phyloP scores from a whole-genome alignment of 108 stramenopile species.

The Schizochytrium sp. region DNA sequence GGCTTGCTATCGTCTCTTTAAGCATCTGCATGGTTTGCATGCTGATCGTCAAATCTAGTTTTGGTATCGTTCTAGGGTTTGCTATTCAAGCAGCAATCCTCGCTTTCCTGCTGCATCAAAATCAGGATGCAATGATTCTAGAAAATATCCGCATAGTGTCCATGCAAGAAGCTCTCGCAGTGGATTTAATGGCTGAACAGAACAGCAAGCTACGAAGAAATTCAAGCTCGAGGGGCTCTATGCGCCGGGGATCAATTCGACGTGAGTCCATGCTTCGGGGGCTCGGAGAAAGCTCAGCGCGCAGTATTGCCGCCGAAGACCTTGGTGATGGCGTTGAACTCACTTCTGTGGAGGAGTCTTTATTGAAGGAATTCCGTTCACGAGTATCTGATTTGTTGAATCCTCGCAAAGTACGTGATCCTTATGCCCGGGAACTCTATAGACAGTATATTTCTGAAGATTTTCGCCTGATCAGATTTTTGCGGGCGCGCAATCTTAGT shows the following conservation, averaged over 20 bases:
- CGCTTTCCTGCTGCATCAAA: neutral
- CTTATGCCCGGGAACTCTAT: neutral
- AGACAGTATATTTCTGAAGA: neutral
- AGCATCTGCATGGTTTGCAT: neutral
- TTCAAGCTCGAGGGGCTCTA: neutral
- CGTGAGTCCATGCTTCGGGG: neutral
- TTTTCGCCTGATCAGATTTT: constrained; percentile 19
- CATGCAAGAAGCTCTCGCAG: constrained; percentile 34
- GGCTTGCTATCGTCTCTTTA: neutral
- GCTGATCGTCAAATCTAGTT: neutral
- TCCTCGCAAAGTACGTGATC: neutral
- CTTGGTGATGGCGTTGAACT: constrained; percentile 46
- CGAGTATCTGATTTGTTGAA: neutral
- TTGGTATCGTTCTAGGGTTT: neutral
- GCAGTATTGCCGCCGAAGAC: neutral
- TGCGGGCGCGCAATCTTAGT: constrained; percentile 36
- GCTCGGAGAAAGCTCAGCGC: neutral
- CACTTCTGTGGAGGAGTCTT: neutral
- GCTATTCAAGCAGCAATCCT: neutral
- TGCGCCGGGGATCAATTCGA: neutral
- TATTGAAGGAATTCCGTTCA: neutral
- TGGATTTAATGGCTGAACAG: neutral
- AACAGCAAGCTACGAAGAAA: too few relatives aligned
- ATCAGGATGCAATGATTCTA: neutral
- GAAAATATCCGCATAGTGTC: neutral